Percentiles rank a stretch among this genome's conserved stretches.
Evolutionary conservation across 495 filamentous ascomycete species (phyloP).

Genomic region (Evansstolkia leycettana): DNA sequence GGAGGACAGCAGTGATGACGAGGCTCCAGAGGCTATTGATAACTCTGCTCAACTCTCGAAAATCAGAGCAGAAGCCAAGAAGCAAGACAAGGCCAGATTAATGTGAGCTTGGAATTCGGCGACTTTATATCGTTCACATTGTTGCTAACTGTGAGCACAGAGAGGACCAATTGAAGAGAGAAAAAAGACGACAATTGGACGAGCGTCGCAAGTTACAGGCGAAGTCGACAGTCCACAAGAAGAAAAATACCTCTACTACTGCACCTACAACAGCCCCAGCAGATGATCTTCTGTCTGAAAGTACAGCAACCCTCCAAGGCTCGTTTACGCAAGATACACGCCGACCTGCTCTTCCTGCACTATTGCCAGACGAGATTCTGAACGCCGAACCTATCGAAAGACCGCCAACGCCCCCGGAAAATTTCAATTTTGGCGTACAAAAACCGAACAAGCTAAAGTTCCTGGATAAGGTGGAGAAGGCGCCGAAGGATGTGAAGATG

Average conservation of each 20-base stretch:
- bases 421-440: slow-evolving; percentile 12
- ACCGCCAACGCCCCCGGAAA: slow-evolving; percentile 25
- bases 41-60: slow-evolving; percentile 30
- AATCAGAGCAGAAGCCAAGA: slow-evolving; percentile 30
- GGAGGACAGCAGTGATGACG: slow-evolving; percentile 28
- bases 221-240: slow-evolving; percentile 22
- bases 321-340: slow-evolving; percentile 27
- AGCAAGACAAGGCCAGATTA: slow-evolving; percentile 23
- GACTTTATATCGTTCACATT: neutral
- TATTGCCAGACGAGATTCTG: slow-evolving; percentile 42
- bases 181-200: slow-evolving; percentile 38
- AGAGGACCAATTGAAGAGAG: slow-evolving; percentile 30
- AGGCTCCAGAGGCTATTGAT: slow-evolving; percentile 39
- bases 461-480: slow-evolving; percentile 36
- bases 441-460: slow-evolving; percentile 38
- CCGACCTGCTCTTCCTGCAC: slow-evolving; percentile 28
- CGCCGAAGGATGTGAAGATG: slow-evolving; percentile 41
- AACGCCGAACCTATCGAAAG: slow-evolving; percentile 29
- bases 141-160: slow-evolving; percentile 10
- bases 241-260: slow-evolving; percentile 14
- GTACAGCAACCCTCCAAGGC: slow-evolving; percentile 29
- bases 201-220: slow-evolving; percentile 35
- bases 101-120: slow-evolving; percentile 15
- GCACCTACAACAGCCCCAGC: neutral
- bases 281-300: slow-evolving; percentile 28